phyloP scores from a whole-genome alignment of 2,329 filamentous ascomycete genomes.

The Dactylellina leptospora region DNA sequence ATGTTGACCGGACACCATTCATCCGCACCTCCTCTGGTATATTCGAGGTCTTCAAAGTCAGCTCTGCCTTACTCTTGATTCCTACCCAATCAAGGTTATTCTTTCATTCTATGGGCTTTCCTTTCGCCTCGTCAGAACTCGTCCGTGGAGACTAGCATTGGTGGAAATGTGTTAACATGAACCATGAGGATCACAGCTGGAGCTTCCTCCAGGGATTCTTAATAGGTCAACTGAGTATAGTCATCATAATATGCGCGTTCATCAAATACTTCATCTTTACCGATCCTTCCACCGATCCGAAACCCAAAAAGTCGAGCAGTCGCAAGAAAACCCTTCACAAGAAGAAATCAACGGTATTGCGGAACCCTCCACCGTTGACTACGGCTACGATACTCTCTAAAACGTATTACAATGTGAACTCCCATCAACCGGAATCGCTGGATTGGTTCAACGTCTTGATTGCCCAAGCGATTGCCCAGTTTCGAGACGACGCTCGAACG shows the following conservation, averaged over 20 bases:
- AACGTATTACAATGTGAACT: conserved; percentile 95
- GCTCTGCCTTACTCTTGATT: conserved; percentile 51
- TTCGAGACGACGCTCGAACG: conserved; percentile 88
- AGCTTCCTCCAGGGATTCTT: conserved; percentile 95
- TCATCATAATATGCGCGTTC: conserved; percentile 88
- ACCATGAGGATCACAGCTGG: conserved; percentile 65
- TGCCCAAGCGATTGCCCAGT: conserved; percentile 94
- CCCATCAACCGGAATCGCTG: conserved; percentile 92
- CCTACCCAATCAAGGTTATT: conserved; percentile 35
- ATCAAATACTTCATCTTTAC: conserved; percentile 99
- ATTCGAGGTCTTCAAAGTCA: conserved; percentile 53
- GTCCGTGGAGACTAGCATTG: background rate
- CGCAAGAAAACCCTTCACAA: conserved; percentile 65
- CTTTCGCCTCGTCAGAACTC: no score
- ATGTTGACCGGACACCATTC: conserved; percentile 5
- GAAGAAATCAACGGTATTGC: conserved; percentile 76
- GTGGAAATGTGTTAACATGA: conserved; percentile 15
- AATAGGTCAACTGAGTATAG: conserved; percentile 89
- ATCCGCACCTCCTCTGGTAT: conserved; percentile 24
- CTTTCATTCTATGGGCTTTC: conserved; percentile 8
- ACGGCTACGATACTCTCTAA: conserved; percentile 95
- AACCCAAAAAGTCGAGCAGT: conserved; percentile 61
- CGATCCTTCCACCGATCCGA: conserved; percentile 69
- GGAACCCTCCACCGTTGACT: conserved; percentile 77
- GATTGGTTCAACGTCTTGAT: conserved; percentile 99